These are phyloP conservation scores for Aureobasidium pullulans DNA, from an alignment of 2,329 filamentous ascomycete genomes.

Conservation along the genomic window DNA sequence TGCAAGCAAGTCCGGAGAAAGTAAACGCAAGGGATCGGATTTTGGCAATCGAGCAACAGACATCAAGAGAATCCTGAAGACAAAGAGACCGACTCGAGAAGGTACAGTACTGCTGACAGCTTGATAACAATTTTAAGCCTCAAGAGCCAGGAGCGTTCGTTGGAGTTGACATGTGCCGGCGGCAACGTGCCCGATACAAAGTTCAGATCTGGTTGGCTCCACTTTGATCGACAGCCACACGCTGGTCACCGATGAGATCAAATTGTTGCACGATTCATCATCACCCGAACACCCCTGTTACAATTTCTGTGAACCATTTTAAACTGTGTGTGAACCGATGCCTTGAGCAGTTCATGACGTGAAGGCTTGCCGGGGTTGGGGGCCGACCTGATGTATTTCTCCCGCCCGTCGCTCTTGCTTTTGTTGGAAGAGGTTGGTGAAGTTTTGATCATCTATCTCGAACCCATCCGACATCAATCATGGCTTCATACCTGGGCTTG, in stretches of 20 bases:
- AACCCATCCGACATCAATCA: not conserved
- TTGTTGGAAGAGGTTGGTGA: not conserved
- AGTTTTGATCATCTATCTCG: not conserved
- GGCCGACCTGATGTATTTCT: not conserved
- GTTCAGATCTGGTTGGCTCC: slow-evolving; percentile 2
- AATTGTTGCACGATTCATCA: slow-evolving; percentile 6
- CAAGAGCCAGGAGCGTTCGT: not conserved
- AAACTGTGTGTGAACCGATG: not conserved
- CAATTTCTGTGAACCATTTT: slow-evolving; percentile 2
- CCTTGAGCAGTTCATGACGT: slow-evolving; percentile 7
- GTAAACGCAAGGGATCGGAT: not conserved
- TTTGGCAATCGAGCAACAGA: too few relatives aligned
- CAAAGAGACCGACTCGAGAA: too few relatives aligned
- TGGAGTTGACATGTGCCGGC: not conserved
- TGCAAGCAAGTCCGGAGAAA: slow-evolving; percentile 1
- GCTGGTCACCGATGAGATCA: slow-evolving; percentile 9
- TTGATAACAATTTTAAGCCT: not conserved
- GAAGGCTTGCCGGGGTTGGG: not conserved
- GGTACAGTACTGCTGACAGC: not conserved
- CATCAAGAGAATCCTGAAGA: too few relatives aligned
- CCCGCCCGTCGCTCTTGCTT: slow-evolving; percentile 1
- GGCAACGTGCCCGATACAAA: not conserved
- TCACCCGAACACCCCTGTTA: slow-evolving; percentile 2
- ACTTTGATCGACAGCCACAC: slow-evolving; percentile 8
- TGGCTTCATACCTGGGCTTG: slow-evolving; percentile 20